Evolutionary conservation across 2,329 filamentous ascomycete species (phyloP).

Genomic region (Daldinia sp.): DNA sequence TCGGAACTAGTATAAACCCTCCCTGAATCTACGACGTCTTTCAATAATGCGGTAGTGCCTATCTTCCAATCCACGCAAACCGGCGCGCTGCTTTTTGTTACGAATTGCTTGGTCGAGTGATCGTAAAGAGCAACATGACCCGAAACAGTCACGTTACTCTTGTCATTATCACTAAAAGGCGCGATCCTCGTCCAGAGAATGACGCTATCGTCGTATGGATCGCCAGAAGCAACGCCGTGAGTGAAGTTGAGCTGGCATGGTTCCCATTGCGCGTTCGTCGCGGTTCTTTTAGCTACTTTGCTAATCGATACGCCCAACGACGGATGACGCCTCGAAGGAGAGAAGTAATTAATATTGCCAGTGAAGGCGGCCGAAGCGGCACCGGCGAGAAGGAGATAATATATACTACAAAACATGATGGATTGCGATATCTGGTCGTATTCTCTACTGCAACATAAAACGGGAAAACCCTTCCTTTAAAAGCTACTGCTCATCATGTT

Average conservation of each 20-base stretch:
- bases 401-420: conserved; percentile 34
- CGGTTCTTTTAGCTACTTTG: conserved; percentile 64
- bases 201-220: conserved; percentile 62
- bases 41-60: conserved; percentile 53
- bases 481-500: neutral
- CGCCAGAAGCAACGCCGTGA: conserved; percentile 62
- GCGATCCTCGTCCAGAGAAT: conserved; percentile 58
- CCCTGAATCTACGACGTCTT: conserved; percentile 60
- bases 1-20: conserved; percentile 74
- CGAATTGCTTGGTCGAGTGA: conserved; percentile 54
- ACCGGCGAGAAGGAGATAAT: conserved; percentile 21
- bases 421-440: neutral
- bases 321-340: conserved; percentile 67
- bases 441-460: neutral
- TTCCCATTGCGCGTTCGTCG: conserved; percentile 53
- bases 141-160: conserved; percentile 53
- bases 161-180: conserved; percentile 54
- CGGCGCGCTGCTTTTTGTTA: conserved; percentile 62
- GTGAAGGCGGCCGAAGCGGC: conserved; percentile 41
- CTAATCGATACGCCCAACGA: conserved; percentile 65
- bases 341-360: conserved; percentile 66
- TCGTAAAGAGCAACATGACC: conserved; percentile 52
- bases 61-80: conserved; percentile 75
- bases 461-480: neutral
- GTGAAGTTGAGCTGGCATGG: conserved; percentile 64